Evolutionary conservation across 352 stramenopile species (phyloP).

Genomic region (Globisporangium mamillatum): DNA sequence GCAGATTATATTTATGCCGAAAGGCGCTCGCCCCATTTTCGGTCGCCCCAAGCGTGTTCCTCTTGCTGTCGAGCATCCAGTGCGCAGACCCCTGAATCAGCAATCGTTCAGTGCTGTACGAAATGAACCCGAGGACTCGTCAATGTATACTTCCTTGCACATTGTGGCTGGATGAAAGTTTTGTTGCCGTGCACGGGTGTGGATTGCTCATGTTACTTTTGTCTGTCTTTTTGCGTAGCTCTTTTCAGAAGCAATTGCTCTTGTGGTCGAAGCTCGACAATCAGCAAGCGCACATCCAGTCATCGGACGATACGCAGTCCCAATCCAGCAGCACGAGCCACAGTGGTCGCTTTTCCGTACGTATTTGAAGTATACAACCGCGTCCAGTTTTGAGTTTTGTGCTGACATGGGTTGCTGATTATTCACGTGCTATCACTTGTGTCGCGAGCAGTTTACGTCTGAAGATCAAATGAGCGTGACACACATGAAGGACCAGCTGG

Average conservation of each 20-base stretch:
- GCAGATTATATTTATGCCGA: slow-evolving; percentile 82
- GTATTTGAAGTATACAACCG: neutral
- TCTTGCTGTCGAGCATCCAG: slow-evolving; percentile 37
- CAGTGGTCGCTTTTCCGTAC: slow-evolving; percentile 46
- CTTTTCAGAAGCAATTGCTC: slow-evolving; percentile 81
- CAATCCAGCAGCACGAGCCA: slow-evolving; percentile 55
- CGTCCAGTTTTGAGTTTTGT: neutral
- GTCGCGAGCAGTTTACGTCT: slow-evolving; percentile 34
- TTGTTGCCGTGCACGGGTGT: neutral
- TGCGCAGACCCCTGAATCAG: slow-evolving; percentile 39
- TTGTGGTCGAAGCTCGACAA: slow-evolving; percentile 72
- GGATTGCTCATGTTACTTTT: neutral
- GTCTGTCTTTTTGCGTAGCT: slow-evolving; percentile 19
- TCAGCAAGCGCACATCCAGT: slow-evolving; percentile 37
- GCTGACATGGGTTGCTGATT: neutral
- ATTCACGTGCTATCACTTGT: neutral
- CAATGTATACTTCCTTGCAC: slow-evolving; percentile 37
- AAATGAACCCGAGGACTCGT: slow-evolving; percentile 50
- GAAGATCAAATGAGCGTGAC: slow-evolving; percentile 61
- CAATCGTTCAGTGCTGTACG: slow-evolving; percentile 33
- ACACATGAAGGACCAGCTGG: slow-evolving; percentile 75
- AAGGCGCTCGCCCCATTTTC: slow-evolving; percentile 64
- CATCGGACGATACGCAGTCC: slow-evolving; percentile 59
- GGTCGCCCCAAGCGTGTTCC: slow-evolving; percentile 41
- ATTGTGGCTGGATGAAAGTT: neutral